phyloP scores from a whole-genome alignment of 2,329 filamentous ascomycete species.

The Rutstroemia sp. region DNA sequence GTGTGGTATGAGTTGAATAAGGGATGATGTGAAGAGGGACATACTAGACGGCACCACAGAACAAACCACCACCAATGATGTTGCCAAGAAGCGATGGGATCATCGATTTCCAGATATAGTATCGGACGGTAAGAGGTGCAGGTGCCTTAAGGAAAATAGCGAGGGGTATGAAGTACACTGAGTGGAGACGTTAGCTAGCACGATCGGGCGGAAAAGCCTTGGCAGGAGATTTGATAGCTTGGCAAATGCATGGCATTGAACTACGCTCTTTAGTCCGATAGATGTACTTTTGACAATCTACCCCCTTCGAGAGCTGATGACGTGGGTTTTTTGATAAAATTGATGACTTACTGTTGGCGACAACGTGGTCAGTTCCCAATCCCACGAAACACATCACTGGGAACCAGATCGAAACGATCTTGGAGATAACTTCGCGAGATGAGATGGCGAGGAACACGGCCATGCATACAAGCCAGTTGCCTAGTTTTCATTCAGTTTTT shows the following conservation, averaged over 20 bases:
- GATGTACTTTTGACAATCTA: too few species aligned
- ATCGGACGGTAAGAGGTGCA: constrained; percentile 34
- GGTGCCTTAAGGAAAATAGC: constrained; percentile 42
- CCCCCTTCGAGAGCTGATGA: too few species aligned
- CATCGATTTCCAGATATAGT: constrained; percentile 52
- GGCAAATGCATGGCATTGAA: background rate
- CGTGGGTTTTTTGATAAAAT: background rate
- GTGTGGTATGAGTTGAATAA: background rate
- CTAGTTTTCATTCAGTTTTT: constrained; percentile 2
- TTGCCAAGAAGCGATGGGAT: constrained; percentile 47
- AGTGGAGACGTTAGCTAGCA: background rate
- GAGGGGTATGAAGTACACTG: constrained; percentile 42
- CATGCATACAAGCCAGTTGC: constrained; percentile 51
- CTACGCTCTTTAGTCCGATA: too few species aligned
- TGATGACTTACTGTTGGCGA: constrained; percentile 38
- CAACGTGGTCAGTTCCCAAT: constrained; percentile 47
- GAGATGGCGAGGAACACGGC: constrained; percentile 42
- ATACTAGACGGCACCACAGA: constrained; percentile 40
- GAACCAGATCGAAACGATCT: constrained; percentile 49
- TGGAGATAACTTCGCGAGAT: constrained; percentile 43
- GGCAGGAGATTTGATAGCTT: constrained; percentile 2
- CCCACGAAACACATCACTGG: constrained; percentile 48
- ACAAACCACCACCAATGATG: constrained; percentile 44
- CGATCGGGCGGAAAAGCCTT: background rate
- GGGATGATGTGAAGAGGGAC: background rate